These are phyloP conservation scores for Helicostylum pulchrum DNA, from an alignment of 192 early-diverging fungal species.

Conservation along the genomic window DNA sequence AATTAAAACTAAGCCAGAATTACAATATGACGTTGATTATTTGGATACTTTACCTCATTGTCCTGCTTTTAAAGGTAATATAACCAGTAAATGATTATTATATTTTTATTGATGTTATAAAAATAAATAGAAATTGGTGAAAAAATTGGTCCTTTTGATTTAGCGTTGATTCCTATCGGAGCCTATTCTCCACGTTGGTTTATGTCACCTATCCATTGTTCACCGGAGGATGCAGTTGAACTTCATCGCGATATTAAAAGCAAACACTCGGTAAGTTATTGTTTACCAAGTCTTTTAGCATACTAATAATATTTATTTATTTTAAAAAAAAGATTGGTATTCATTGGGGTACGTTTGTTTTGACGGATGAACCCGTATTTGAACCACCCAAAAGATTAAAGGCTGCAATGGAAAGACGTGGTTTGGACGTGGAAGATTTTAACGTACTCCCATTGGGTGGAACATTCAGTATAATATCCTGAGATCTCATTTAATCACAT, in stretches of 20 bases:
- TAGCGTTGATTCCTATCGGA: slow-evolving; percentile 81
- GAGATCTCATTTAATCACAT: too few species aligned
- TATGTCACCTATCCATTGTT: slow-evolving; percentile 73
- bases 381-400: slow-evolving; percentile 66
- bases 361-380: slow-evolving; percentile 65
- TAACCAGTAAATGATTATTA: neutral
- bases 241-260: slow-evolving; percentile 74
- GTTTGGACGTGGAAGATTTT: slow-evolving; percentile 46
- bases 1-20: slow-evolving; percentile 37
- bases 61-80: slow-evolving; percentile 67
- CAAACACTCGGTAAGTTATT: slow-evolving; percentile 39
- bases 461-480: slow-evolving; percentile 18
- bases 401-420: slow-evolving; percentile 50
- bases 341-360: slow-evolving; percentile 84
- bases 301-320: neutral
- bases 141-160: slow-evolving; percentile 67
- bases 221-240: slow-evolving; percentile 76
- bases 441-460: slow-evolving; percentile 50
- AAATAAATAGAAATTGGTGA: slow-evolving; percentile 58
- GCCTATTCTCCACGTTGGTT: slow-evolving; percentile 75
- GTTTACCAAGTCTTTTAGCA: neutral
- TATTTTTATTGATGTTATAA: neutral
- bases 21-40: slow-evolving; percentile 23
- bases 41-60: slow-evolving; percentile 54
- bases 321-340: slow-evolving; percentile 52